Evolutionary conservation across 2,329 filamentous ascomycete species (phyloP).

Genomic region (Cladosporium sp.): DNA sequence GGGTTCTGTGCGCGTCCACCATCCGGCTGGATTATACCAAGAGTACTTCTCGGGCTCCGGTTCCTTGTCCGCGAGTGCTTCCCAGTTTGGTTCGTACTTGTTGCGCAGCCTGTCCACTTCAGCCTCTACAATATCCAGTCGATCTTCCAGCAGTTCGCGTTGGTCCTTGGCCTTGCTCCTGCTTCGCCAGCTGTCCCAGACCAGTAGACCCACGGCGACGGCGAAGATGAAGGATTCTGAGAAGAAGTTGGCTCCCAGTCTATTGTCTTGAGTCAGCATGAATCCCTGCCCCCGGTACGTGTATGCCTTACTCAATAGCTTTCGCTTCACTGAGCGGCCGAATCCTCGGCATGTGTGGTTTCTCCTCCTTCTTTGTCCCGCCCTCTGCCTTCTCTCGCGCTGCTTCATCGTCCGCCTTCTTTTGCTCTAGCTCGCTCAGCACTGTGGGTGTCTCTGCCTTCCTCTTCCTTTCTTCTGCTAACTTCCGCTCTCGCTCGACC

Average conservation of each 20-base stretch:
- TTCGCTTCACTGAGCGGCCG: constrained; percentile 66
- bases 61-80: constrained; percentile 37
- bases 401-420: constrained; percentile 54
- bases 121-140: constrained; percentile 58
- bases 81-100: constrained; percentile 36
- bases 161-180: constrained; percentile 61
- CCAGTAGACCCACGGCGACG: constrained; percentile 62
- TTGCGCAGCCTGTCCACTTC: constrained; percentile 42
- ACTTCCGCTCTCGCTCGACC: constrained; percentile 54
- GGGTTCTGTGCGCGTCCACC: constrained; percentile 26
- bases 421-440: constrained; percentile 62
- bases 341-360: constrained; percentile 50
- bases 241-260: constrained; percentile 66
- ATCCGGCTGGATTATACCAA: constrained; percentile 34
- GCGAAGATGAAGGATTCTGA: constrained; percentile 66
- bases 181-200: constrained; percentile 63
- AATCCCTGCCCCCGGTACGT: neutral
- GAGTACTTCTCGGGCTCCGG: constrained; percentile 30
- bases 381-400: constrained; percentile 39
- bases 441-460: constrained; percentile 57
- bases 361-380: constrained; percentile 46
- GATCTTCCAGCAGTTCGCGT: constrained; percentile 61
- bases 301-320: constrained; percentile 56
- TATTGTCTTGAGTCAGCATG: neutral
- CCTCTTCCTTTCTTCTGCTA: constrained; percentile 55